Evolutionary conservation across 805 yeast species (phyloP), one percentile per base, ranked within the genome.

Genomic region (Kodamaea neixiangensis): DNA sequence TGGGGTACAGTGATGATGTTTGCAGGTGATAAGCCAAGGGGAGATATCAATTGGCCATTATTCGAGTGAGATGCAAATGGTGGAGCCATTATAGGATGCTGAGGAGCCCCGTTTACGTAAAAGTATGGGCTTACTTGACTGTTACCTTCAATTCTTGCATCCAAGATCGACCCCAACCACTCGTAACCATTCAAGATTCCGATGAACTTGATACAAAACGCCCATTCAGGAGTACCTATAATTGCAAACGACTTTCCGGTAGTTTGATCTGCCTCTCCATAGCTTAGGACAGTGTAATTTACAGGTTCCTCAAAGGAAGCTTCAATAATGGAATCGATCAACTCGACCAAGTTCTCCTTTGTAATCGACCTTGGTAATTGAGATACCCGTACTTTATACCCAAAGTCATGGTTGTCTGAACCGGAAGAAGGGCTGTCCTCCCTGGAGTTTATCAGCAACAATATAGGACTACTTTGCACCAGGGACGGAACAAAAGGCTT

Each of bases 141-240:
- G 21, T 17, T 25, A 5, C 31, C 47, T 10, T 51, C 29, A n/a
- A 60, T 25, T 15, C 49, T 44, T 15, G 54, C 64, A 9, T 59
- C 58, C 39, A 67, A 50, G 1, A 51, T 51, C 20, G 52, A 50
- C 4, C 51, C 54, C 15, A 51, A 19, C 68, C 69, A 67, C 47
- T 62, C 63, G 50, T 57, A 63, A 2, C 68, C 69, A 46, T 66
- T 57, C 46, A 66, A 52, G 2, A n/a, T 40, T 2, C 39, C 45
- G 7, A 40, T 31, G 9, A 47, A 40, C 22, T 10, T 39, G 19
- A 15, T 33, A 39, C 46, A 47, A 15, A 47, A 42, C 2, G 31
- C 5, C 45, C 45, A 42, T 11, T 37, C 41, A 7, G 19, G 41
- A 22, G 37, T 45, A 21, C 22, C 22, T 17, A 33, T 42, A 19